phyloP scores from a whole-genome alignment of 2,329 filamentous ascomycete genomes.

The Xylariaceae sp. region DNA sequence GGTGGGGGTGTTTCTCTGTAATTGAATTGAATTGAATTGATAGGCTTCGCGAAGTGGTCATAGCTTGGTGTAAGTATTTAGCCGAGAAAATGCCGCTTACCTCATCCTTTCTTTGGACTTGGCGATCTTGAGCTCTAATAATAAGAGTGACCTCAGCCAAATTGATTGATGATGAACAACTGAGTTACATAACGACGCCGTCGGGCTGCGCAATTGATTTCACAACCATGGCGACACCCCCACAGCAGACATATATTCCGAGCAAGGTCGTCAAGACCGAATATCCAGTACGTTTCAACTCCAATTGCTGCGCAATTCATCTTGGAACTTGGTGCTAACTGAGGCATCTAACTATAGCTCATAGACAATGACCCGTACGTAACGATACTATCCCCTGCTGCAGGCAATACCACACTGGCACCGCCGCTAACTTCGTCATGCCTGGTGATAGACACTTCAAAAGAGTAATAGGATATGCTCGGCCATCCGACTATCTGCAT shows the following conservation, averaged over 20 bases:
- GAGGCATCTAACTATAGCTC: conserved; percentile 70
- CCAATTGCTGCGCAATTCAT: conserved; percentile 24
- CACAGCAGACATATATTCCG: conserved; percentile 59
- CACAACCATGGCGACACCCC: conserved; percentile 44
- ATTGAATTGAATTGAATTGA: conserved; percentile 16
- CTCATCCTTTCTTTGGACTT: conserved; percentile 28
- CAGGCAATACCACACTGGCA: background rate
- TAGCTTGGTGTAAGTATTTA: conserved; percentile 4
- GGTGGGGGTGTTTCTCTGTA: conserved; percentile 14
- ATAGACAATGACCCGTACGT: conserved; percentile 98
- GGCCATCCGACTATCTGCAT: conserved; percentile 77
- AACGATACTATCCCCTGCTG: background rate
- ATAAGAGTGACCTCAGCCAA: conserved; percentile 25
- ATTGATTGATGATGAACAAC: conserved; percentile 15
- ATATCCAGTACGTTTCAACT: conserved; percentile 72
- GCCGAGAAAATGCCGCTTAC: conserved; percentile 36
- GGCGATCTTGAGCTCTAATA: conserved; percentile 35
- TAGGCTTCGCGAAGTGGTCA: conserved; percentile 12
- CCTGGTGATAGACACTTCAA: conserved; percentile 72
- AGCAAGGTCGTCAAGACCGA: conserved; percentile 81
- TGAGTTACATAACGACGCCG: conserved; percentile 24
- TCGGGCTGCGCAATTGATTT: conserved; percentile 35
- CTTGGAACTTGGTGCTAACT: conserved; percentile 29
- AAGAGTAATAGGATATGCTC: conserved; percentile 85
- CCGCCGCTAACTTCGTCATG: conserved; percentile 6